phyloP scores from a whole-genome alignment of 129 eudicot genomes.

The Solidago caesia region DNA sequence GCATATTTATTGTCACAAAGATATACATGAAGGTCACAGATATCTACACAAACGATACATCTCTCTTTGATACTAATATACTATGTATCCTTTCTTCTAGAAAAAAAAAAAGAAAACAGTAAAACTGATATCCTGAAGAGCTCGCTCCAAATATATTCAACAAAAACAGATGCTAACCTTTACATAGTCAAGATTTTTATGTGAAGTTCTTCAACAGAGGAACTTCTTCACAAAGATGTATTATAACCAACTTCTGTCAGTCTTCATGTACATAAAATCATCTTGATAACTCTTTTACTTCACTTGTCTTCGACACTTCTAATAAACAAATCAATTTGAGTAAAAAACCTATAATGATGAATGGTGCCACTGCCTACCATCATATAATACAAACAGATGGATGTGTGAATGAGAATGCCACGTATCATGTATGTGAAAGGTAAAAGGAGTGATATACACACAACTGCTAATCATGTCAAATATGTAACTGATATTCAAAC shows the following conservation, averaged over 20 bases:
- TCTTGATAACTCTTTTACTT: slow-evolving; percentile 57
- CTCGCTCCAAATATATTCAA: neutral
- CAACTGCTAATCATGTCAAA: neutral
- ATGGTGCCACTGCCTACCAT: neutral
- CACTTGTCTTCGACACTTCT: slow-evolving; percentile 56
- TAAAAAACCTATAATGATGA: slow-evolving; percentile 20
- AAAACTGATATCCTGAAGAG: neutral
- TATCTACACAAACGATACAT: neutral
- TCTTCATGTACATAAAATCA: slow-evolving; percentile 71
- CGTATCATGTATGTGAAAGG: neutral
- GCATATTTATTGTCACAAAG: neutral
- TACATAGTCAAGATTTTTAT: slow-evolving; percentile 42
- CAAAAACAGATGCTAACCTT: slow-evolving; percentile 52
- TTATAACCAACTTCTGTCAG: slow-evolving; percentile 47
- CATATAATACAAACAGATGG: neutral
- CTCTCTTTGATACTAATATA: neutral
- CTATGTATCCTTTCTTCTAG: neutral
- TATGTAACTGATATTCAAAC: neutral
- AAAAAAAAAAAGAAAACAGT: neutral
- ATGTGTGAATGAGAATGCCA: neutral
- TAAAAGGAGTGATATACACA: neutral
- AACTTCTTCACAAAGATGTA: neutral
- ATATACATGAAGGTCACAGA: neutral
- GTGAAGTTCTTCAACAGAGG: slow-evolving; percentile 56
- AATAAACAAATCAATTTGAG: slow-evolving; percentile 28